A percentile compares a stretch with the other conserved stretches of the same genome.
These are phyloP conservation scores for Leishmania turanica DNA, from an alignment of 208 protist species.

Conservation along the genomic window DNA sequence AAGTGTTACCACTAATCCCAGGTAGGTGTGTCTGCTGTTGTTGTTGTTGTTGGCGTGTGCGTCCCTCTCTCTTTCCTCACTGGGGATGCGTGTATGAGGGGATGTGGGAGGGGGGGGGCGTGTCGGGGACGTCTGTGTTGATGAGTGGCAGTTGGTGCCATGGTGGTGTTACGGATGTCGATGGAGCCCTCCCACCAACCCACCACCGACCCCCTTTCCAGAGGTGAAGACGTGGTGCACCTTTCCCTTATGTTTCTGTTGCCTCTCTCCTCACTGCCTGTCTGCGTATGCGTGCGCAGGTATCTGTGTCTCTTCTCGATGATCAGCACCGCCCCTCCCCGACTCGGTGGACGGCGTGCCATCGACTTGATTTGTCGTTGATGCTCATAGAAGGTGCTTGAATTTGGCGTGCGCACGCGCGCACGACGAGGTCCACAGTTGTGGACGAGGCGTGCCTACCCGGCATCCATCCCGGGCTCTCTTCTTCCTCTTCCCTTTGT, in stretches of 20 bases:
- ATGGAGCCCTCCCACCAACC: neutral
- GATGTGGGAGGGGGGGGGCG: neutral
- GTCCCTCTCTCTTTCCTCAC: neutral
- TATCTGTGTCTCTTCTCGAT: neutral
- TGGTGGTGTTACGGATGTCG: neutral
- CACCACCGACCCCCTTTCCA: neutral
- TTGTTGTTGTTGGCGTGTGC: neutral
- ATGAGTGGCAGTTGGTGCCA: neutral
- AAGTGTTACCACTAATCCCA: slow-evolving; percentile 3
- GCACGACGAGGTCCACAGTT: neutral
- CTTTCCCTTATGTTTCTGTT: neutral
- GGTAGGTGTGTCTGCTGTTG: neutral
- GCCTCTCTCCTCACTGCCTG: neutral
- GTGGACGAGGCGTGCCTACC: neutral
- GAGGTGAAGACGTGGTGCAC: neutral
- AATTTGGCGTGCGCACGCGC: neutral
- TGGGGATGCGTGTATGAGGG: neutral
- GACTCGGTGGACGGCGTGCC: neutral
- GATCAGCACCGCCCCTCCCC: neutral
- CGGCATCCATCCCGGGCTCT: neutral
- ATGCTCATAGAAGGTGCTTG: neutral
- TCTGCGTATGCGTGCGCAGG: neutral
- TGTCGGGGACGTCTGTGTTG: neutral
- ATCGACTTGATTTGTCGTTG: neutral
- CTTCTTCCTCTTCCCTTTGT: neutral